Evolutionary conservation across 768 basidiomycete genomes (phyloP).

Genomic region (Dentipellis sp.): DNA sequence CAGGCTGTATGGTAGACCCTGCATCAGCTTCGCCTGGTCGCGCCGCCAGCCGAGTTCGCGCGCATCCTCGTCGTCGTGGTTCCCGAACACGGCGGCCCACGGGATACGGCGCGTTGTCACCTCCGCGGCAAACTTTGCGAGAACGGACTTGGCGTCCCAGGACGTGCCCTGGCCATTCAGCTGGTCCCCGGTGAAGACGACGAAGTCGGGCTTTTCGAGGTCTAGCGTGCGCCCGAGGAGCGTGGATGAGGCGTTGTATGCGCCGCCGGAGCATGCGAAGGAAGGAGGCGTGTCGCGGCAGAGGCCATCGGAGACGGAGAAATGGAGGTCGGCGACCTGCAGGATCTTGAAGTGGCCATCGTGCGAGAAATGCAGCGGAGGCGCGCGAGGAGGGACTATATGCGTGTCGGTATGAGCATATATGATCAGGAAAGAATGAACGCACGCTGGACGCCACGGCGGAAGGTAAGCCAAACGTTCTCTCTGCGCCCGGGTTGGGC

Average conservation of each 20-base stretch:
- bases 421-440: slow-evolving; percentile 1
- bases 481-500: slow-evolving; percentile 29
- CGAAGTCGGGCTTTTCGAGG: slow-evolving; percentile 78
- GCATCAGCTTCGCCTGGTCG: slow-evolving; percentile 63
- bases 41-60: slow-evolving; percentile 31
- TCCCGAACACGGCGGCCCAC: slow-evolving; percentile 91
- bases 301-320: slow-evolving; percentile 65
- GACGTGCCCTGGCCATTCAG: slow-evolving; percentile 85
- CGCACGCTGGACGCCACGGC: slow-evolving; percentile 69
- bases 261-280: slow-evolving; percentile 36
- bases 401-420: neutral
- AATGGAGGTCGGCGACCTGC: slow-evolving; percentile 92
- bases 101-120: slow-evolving; percentile 72
- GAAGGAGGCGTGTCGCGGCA: slow-evolving; percentile 62
- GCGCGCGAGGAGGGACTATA: slow-evolving; percentile 59
- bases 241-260: slow-evolving; percentile 73
- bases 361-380: slow-evolving; percentile 72
- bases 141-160: slow-evolving; percentile 82
- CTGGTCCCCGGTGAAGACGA: slow-evolving; percentile 91
- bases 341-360: slow-evolving; percentile 85
- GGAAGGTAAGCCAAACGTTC: slow-evolving; percentile 55
- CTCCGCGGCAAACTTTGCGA: slow-evolving; percentile 79
- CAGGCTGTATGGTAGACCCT: slow-evolving; percentile 77
- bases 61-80: slow-evolving; percentile 82
- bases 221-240: slow-evolving; percentile 68